Evolutionary conservation across 129 eudicot species (phyloP), one percentile per base, ranked within the genome.

Genomic region (sunflower (Helianthus annuus)): DNA sequence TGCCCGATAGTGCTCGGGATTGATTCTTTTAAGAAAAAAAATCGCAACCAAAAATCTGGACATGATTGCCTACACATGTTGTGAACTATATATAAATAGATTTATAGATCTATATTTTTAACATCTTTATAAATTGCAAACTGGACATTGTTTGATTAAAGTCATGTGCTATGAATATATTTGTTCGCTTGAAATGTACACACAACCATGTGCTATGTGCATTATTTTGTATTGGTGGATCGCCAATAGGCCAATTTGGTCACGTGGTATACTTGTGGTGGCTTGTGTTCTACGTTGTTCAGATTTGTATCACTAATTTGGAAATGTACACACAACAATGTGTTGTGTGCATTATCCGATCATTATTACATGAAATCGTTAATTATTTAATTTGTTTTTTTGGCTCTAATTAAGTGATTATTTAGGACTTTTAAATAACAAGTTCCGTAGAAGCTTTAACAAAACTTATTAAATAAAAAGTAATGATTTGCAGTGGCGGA

Each of bases 121-220:
- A 53, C 63, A 63, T 34, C 10, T 62, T 63, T 51, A 11, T 22
- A 24, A 6, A 45, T 59, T 45, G 10, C 11, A 52, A 16, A 42
- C 40, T 54, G 48, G 71, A 54, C 57, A 55, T 61, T 64, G 64
- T 64, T 65, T 55, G 49, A 55, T 40, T 14, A 75, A n/a, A 75
- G 14, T 56, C 40, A 76, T 76, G 80, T 75, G 73, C 22, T 75
- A 22, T 75, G 70, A 56, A 34, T 76, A 76, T 59, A 57, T 76
- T 68, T 76, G 53, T 68, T 76, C 42, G 62, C 80, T 57, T 76
- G 69, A 68, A 68, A 68, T 56, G 10, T 49, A 68, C 80, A 66
- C 74, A 57, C 69, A 36, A 56, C 69, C 80, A 76, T 76, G 80
- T 76, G 75, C 75, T 57, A 6, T 68, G 13, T 76, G 69, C 48